Conservation (phyloP, 192 early-diverging fungal species). For the Umbelopsis sp. region DNA sequence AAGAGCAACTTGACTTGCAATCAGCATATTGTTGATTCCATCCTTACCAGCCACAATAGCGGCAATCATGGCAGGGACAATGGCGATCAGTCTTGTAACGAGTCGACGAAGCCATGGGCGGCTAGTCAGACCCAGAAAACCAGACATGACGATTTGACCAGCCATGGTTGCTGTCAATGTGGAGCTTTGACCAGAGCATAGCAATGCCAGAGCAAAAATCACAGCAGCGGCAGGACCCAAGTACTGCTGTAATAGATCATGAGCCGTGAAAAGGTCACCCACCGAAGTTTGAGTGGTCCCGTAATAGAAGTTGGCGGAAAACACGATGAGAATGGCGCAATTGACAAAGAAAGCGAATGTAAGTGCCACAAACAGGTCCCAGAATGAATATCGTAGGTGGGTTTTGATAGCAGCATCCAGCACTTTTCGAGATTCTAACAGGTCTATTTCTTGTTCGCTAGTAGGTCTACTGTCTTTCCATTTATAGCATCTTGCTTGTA, state of each 20-base stretch:
- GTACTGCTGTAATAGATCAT: slow-evolving; percentile 55
- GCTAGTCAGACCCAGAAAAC: slow-evolving; percentile 66
- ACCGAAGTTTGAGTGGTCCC: slow-evolving; percentile 41
- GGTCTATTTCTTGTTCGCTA: slow-evolving; percentile 16
- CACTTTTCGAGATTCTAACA: neutral
- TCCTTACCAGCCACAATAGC: slow-evolving; percentile 62
- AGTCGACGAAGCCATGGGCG: slow-evolving; percentile 72
- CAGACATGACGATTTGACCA: slow-evolving; percentile 83
- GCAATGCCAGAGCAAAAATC: slow-evolving; percentile 76
- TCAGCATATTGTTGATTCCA: slow-evolving; percentile 65
- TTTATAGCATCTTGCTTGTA: slow-evolving; percentile 57
- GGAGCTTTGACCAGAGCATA: slow-evolving; percentile 75
- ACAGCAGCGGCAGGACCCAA: slow-evolving; percentile 66
- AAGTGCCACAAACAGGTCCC: slow-evolving; percentile 71
- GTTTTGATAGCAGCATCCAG: slow-evolving; percentile 16
- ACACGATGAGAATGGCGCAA: slow-evolving; percentile 78
- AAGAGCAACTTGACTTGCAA: slow-evolving; percentile 77
- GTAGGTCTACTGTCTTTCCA: slow-evolving; percentile 28
- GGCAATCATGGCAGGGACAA: slow-evolving; percentile 72
- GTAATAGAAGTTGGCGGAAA: slow-evolving; percentile 71
- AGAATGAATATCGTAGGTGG: slow-evolving; percentile 51
- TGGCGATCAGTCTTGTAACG: slow-evolving; percentile 72
- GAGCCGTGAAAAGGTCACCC: slow-evolving; percentile 70
- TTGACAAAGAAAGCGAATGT: slow-evolving; percentile 78
- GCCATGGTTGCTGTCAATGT: slow-evolving; percentile 87